Evolutionary conservation across 2,329 filamentous ascomycete species (phyloP), one percentile per base, ranked within the genome.

Genomic region (Rhynchosporium agropyri): DNA sequence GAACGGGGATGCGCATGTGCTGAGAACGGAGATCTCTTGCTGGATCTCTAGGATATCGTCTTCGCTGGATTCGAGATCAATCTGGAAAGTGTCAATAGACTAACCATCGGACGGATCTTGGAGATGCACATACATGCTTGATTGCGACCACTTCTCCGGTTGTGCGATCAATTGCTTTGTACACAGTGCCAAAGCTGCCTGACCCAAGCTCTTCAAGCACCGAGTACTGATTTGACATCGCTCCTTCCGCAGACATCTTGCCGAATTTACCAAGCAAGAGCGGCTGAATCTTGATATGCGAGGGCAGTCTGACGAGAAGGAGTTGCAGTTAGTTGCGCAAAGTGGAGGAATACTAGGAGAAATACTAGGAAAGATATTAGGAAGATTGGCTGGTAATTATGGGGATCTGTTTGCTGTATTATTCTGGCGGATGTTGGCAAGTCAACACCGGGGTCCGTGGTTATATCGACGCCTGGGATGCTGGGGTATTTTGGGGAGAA

Each of bases 41-140:
- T 99, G 94, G 63, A 99, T 98, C 75, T 99, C 95, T 76, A 93
- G 90, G 64, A 99, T 97, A 75, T 99, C 95, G 79, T 99, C 95
- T 77, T 96, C 94, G 80, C 92, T 98, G 63, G 94, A 96, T 79
- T 99, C 95, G 74, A 99, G 91, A 77, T 99, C 95, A 76, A 99
- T 98, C 92, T 98, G 76, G 26, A 65, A n/a, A 50, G 40, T 61
- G 59, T 70, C 42, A 68, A 65, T 61, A 61, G 33, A 36, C 9
- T 5, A 13, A n/a, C 9, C 9, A 8, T n/a, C 33, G 45, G 9
- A 40, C 28, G 40, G 26, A 31, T 42, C 4, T 29, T 26, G 48
- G 50, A 55, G 62, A 69, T 65, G 63, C 64, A 63, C 89, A 74
- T 81, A 95, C 92, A 82, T 96, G 92, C 79, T 99, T 99, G 77